These are phyloP conservation scores for Curvularia lunata DNA, from an alignment of 2,329 filamentous ascomycete genomes.

Conservation along the genomic window DNA sequence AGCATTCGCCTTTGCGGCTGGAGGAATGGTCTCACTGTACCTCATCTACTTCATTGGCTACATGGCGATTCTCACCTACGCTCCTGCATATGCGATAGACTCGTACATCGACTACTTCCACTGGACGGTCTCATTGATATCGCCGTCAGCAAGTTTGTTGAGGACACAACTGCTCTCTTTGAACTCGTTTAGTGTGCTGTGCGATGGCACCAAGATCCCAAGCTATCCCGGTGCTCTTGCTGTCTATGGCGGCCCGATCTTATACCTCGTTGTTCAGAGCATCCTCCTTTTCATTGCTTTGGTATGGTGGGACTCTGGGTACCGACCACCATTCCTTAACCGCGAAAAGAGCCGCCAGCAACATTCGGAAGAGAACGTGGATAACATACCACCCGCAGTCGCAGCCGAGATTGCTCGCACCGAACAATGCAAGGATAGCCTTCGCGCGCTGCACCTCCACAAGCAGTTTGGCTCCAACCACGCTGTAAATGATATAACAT, in stretches of 20 bases:
- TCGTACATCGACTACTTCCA: conserved; percentile 70
- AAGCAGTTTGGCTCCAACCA: conserved; percentile 76
- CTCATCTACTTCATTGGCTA: conserved; percentile 56
- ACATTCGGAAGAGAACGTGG: conserved; percentile 53
- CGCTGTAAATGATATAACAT: conserved; percentile 88
- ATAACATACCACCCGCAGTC: conserved; percentile 62
- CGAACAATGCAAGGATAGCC: conserved; percentile 67
- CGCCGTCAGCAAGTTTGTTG: conserved; percentile 78
- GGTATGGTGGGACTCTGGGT: conserved; percentile 80
- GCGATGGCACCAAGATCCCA: conserved; percentile 66
- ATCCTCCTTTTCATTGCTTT: conserved; percentile 73
- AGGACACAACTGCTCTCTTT: conserved; percentile 77
- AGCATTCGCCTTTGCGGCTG: conserved; percentile 82
- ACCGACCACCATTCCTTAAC: conserved; percentile 60
- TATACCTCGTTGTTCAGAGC: conserved; percentile 80
- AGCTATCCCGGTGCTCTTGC: conserved; percentile 72
- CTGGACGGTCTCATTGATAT: conserved; percentile 74
- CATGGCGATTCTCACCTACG: conserved; percentile 73
- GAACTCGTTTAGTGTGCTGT: conserved; percentile 84
- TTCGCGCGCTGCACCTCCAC: conserved; percentile 79
- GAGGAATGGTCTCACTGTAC: conserved; percentile 68
- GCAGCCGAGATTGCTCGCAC: conserved; percentile 69
- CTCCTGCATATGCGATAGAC: conserved; percentile 73
- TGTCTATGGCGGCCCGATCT: conserved; percentile 81
- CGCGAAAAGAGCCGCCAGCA: conserved; percentile 42